Percentiles rank a stretch among this genome's conserved stretches.
Evolutionary conservation across 208 protist species (phyloP).

Genomic region (Wallacemonas sp.): DNA sequence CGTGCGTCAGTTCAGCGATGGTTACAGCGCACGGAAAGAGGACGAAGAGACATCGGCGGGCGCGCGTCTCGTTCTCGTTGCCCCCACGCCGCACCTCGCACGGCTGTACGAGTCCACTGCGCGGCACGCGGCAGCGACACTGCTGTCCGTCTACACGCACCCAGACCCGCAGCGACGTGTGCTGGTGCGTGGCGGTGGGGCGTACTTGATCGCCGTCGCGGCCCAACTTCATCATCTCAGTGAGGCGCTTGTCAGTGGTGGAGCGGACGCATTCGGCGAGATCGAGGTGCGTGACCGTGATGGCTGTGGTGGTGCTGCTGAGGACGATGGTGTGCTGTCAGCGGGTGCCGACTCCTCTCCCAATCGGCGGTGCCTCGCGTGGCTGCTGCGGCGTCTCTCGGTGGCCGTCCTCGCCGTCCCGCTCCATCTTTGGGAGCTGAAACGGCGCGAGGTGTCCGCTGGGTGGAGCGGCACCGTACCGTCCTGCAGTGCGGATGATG

Average conservation of each 20-base stretch:
- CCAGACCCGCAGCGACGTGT: not conserved
- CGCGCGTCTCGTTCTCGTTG: slow-evolving; percentile 30
- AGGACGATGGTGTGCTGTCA: not conserved
- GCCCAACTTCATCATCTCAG: slow-evolving; percentile 15
- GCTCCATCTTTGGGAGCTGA: slow-evolving; percentile 2
- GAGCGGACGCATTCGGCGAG: not conserved
- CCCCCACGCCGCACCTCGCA: slow-evolving; percentile 25
- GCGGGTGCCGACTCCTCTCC: not conserved
- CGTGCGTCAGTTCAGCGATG: not conserved
- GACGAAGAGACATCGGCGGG: no score
- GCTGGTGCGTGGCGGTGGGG: slow-evolving; percentile 52
- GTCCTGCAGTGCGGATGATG: no score
- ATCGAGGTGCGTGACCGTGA: not conserved
- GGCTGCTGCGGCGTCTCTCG: not conserved
- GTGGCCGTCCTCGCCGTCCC: not conserved
- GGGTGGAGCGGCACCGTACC: no score
- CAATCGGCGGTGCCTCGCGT: not conserved
- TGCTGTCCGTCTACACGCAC: slow-evolving; percentile 15
- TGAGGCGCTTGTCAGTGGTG: not conserved
- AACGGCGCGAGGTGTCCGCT: not conserved
- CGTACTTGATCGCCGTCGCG: slow-evolving; percentile 37
- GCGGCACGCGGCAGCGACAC: slow-evolving; percentile 28
- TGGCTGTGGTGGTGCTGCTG: no score
- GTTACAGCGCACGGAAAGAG: not conserved
- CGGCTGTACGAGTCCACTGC: slow-evolving; percentile 22